A percentile compares a stretch with the other conserved stretches of the same genome.
These are phyloP conservation scores for Coccomyxa sp. DNA, from an alignment of 139 green algal genomes.

Conservation along the genomic window DNA sequence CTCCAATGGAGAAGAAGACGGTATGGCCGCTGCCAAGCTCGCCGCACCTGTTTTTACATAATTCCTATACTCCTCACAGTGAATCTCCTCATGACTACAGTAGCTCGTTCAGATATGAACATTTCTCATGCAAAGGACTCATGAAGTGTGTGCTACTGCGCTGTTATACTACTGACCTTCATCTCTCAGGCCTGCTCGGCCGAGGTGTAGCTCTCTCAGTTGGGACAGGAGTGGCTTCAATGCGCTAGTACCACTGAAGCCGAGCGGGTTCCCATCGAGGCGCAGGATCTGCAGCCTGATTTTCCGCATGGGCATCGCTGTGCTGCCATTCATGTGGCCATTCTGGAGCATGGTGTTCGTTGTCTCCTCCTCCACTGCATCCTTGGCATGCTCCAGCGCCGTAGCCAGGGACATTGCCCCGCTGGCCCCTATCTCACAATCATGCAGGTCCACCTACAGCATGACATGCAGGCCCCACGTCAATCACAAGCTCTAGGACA, in stretches of 20 bases:
- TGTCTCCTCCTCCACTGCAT: not conserved
- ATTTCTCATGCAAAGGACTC: not conserved
- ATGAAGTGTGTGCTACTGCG: not conserved
- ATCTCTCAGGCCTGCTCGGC: conserved; percentile 8
- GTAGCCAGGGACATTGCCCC: not conserved
- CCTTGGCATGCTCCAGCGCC: not conserved
- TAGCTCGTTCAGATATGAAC: too few species aligned
- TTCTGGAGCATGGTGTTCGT: not conserved
- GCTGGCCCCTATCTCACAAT: not conserved
- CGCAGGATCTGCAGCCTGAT: conserved; percentile 6
- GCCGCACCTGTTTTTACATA: not conserved
- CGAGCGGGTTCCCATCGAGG: conserved; percentile 6
- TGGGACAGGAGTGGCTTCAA: not conserved
- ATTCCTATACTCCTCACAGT: not conserved
- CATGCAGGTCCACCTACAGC: not conserved
- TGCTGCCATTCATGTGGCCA: not conserved
- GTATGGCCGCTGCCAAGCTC: not conserved
- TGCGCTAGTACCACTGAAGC: too few species aligned
- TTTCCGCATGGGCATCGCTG: not conserved
- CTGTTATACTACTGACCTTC: not conserved
- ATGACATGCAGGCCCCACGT: not conserved
- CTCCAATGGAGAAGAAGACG: not conserved
- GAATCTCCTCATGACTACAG: not conserved
- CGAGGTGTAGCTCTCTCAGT: conserved; percentile 9
- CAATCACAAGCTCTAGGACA: too few species aligned